These are phyloP conservation scores for Phytophthora pinifolia DNA, from an alignment of 352 stramenopile genomes.

Conservation along the genomic window DNA sequence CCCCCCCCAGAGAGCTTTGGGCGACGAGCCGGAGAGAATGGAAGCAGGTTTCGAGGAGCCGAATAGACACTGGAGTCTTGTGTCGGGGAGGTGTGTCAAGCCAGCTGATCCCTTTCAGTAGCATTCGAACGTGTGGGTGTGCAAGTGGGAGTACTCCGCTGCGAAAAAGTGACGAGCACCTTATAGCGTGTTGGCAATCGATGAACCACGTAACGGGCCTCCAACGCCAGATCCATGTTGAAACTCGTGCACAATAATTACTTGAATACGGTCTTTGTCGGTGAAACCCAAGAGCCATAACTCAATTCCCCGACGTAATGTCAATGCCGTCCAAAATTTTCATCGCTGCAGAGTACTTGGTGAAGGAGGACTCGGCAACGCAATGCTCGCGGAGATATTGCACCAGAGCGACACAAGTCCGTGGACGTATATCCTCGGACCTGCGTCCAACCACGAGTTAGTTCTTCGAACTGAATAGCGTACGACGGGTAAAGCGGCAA, in stretches of 20 bases:
- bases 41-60: conserved; percentile 7
- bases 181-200: no score
- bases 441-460: conserved; percentile 6
- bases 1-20: no score
- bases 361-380: conserved; percentile 8
- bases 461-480: not conserved
- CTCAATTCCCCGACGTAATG: not conserved
- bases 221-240: no score
- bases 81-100: not conserved
- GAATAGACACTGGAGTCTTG: conserved; percentile 9
- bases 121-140: not conserved
- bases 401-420: not conserved
- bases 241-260: no score
- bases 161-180: not conserved
- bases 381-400: conserved; percentile 11
- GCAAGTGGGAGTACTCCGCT: not conserved
- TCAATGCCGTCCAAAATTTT: not conserved
- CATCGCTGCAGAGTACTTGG: not conserved
- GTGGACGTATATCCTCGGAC: not conserved
- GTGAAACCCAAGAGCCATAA: not conserved
- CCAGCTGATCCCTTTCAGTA: not conserved
- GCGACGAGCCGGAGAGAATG: no score
- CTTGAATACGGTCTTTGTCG: not conserved
- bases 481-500: not conserved
- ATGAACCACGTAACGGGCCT: no score